phyloP scores from a whole-genome alignment of 2,329 filamentous ascomycete genomes.

The Herpotrichia juniperi region DNA sequence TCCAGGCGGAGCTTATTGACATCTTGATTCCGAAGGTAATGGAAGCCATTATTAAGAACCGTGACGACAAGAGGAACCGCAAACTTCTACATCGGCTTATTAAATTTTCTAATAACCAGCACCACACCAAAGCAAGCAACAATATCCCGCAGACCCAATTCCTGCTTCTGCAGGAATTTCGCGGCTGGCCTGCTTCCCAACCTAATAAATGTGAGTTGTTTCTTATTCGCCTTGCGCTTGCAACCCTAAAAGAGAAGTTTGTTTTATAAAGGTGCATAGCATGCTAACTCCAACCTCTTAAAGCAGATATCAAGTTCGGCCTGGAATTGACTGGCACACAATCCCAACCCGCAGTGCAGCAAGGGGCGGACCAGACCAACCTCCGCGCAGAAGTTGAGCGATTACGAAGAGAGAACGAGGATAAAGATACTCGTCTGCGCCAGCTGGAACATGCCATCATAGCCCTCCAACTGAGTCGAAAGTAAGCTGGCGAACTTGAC shows the following conservation, averaged over 20 bases:
- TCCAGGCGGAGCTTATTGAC: conserved; percentile 44
- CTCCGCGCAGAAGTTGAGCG: conserved; percentile 49
- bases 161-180: conserved; percentile 31
- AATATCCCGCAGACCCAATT: conserved; percentile 32
- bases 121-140: conserved; percentile 44
- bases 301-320: conserved; percentile 40
- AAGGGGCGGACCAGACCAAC: conserved; percentile 34
- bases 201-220: conserved; percentile 42
- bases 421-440: conserved; percentile 46
- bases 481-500: conserved; percentile 19
- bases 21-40: conserved; percentile 34
- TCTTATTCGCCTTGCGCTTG: conserved; percentile 6
- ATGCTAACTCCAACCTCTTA: conserved; percentile 27
- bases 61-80: conserved; percentile 40
- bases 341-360: conserved; percentile 34
- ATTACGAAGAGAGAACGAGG: conserved; percentile 48
- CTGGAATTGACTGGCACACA: conserved; percentile 31
- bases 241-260: conserved; percentile 20
- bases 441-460: conserved; percentile 44
- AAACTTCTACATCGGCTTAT: conserved; percentile 46
- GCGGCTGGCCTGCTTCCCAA: conserved; percentile 31
- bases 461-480: conserved; percentile 38
- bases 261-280: conserved; percentile 10
- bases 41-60: conserved; percentile 33
- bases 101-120: conserved; percentile 47